A percentile compares a stretch with the other conserved stretches of the same genome.
Evolutionary conservation across 306 rosid genomes (phyloP).

Genomic region (Adenanthera pavonina): DNA sequence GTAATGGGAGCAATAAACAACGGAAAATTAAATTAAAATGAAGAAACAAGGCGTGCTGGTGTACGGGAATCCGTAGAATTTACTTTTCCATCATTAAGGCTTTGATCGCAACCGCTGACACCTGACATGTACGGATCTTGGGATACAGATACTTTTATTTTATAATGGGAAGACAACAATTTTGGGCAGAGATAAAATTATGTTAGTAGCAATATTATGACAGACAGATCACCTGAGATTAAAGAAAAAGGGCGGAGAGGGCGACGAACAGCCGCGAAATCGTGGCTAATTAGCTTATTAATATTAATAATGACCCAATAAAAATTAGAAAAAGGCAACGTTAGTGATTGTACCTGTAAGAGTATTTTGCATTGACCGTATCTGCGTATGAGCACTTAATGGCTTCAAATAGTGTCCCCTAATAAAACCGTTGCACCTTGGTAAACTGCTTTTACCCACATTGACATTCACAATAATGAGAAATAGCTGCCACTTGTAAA

Average conservation of each 20-base stretch:
- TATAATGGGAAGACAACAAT: background rate
- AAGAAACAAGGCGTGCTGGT: background rate
- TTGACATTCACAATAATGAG: no score
- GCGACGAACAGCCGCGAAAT: background rate
- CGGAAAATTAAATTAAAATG: background rate
- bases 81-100: constrained; percentile 13
- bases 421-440: no score
- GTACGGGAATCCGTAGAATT: background rate
- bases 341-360: background rate
- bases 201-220: background rate
- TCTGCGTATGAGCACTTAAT: background rate
- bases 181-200: background rate
- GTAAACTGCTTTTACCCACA: no score
- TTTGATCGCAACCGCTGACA: background rate
- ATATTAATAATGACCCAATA: background rate
- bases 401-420: background rate
- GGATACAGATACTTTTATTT: background rate
- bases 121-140: constrained; percentile 6
- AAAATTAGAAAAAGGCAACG: background rate
- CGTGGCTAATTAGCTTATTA: background rate
- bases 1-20: background rate
- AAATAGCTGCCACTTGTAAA: background rate
- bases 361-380: background rate
- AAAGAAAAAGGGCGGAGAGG: background rate
- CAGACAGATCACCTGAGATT: background rate